Evolutionary conservation across 441 rosid species (phyloP).

Genomic region (Bruguiera hainesii): DNA sequence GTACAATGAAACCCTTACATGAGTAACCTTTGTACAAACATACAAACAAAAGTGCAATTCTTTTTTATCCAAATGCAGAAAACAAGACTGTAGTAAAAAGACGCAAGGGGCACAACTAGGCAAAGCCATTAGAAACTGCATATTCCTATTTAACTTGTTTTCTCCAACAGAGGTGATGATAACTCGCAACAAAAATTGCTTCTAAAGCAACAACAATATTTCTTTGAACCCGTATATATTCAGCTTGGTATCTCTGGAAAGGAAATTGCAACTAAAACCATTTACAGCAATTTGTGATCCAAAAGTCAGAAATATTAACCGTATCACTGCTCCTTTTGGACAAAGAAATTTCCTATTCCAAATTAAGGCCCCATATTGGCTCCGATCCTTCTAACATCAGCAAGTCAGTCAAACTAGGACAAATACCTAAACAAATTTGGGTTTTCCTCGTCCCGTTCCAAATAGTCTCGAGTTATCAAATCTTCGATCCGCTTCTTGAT

Average conservation of each 20-base stretch:
- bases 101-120: too few species aligned
- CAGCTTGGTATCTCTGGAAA: not conserved
- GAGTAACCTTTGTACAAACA: too few species aligned
- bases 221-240: not conserved
- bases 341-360: not conserved
- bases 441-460: conserved; percentile 77
- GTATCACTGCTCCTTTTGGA: not conserved
- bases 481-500: conserved; percentile 97
- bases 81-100: too few species aligned
- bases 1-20: too few species aligned
- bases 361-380: too few species aligned
- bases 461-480: conserved; percentile 74
- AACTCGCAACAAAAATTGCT: not conserved
- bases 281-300: conserved; percentile 21
- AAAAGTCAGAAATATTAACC: not conserved
- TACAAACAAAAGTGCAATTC: too few species aligned
- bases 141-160: not conserved
- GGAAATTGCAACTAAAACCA: conserved; percentile 20
- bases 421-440: conserved; percentile 58
- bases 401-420: conserved; percentile 32
- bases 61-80: too few species aligned
- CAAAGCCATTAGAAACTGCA: not conserved
- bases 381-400: too few species aligned
- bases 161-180: not conserved
- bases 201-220: not conserved